Conservation (phyloP, 371 early-diverging fungal genomes). For the Mucor ambiguus region DNA sequence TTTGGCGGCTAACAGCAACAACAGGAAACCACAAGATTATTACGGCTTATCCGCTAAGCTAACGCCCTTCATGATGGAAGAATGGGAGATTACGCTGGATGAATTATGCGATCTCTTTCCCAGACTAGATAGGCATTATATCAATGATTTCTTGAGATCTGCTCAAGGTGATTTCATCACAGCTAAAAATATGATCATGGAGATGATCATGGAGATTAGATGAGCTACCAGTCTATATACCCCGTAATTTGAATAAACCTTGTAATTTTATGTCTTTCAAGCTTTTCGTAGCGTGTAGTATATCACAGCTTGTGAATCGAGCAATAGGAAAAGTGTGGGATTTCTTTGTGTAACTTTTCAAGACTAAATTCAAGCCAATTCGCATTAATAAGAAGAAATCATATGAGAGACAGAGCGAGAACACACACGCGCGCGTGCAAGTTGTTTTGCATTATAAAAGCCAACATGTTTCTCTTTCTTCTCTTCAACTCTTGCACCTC, state of each 20-base stretch:
- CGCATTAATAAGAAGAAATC: constrained; percentile 11
- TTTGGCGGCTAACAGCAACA: background rate
- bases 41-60: constrained; percentile 2
- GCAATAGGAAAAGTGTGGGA: background rate
- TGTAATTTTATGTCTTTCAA: constrained; percentile 5
- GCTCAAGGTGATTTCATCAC: constrained; percentile 24
- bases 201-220: constrained; percentile 27
- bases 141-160: constrained; percentile 28
- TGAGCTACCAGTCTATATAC: constrained; percentile 6
- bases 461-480: constrained; percentile 1
- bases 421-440: background rate
- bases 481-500: background rate
- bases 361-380: constrained; percentile 9
- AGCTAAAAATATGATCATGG: constrained; percentile 25
- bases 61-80: constrained; percentile 20
- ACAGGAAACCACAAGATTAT: constrained; percentile 3
- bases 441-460: background rate
- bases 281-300: background rate
- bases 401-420: background rate
- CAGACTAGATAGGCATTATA: constrained; percentile 19
- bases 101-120: constrained; percentile 25
- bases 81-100: constrained; percentile 28
- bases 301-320: background rate
- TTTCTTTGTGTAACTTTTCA: background rate
- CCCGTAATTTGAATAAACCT: background rate